Base-by-base conservation (phyloP, 305 asterid genomes). In the Fraxinus latifolia region DNA sequence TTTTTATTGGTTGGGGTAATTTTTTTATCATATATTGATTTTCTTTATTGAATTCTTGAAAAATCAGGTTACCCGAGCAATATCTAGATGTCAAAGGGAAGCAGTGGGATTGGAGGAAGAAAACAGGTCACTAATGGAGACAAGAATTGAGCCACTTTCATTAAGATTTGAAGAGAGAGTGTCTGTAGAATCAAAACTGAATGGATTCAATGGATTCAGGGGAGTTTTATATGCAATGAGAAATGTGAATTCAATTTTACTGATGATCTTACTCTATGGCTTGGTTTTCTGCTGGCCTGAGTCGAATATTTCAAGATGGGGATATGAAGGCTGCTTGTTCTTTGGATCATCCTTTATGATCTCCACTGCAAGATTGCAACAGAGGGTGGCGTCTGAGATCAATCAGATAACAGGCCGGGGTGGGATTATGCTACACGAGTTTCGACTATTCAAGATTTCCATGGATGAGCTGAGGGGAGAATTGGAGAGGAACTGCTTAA, bases 161-260 rank as follows among this genome's bases (percentile, higher is more conserved):
- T 79, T 95, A 65, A 87, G 87, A 74, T 89, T 92, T 47, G 95
- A 92, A 23, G 98, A 90, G 44, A 84, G 77, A 60, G 91, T 87
- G 0, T 83, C 88, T 0, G 80, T 91, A 0, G 97, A 92, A 83
- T 95, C 98, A 33, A 95, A 90, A 74, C 91, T 95, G 21, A 93
- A 94, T 34, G 98, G 97, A 14, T 95, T 92, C 88, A 93, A 89
- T 55, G 97, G 98, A 0, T 95, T 95, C 88, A 85, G 97, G 44
- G 97, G 98, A 58, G 97, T 91, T n/a, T 86, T 95, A 0, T 93
- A 89, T 71, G 97, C 98, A 79, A 92, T 93, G 97, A 93, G 97
- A 60, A 91, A 95, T 77, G 98, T 93, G 0, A 95, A 94, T 47
- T 92, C 97, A 0, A 87, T 92, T 15, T 67, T 95, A 32, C 86